Percentiles rank a stretch among this genome's conserved stretches.
phyloP scores from a whole-genome alignment of 768 basidiomycete genomes.

The Tricholoma flavovirens region DNA sequence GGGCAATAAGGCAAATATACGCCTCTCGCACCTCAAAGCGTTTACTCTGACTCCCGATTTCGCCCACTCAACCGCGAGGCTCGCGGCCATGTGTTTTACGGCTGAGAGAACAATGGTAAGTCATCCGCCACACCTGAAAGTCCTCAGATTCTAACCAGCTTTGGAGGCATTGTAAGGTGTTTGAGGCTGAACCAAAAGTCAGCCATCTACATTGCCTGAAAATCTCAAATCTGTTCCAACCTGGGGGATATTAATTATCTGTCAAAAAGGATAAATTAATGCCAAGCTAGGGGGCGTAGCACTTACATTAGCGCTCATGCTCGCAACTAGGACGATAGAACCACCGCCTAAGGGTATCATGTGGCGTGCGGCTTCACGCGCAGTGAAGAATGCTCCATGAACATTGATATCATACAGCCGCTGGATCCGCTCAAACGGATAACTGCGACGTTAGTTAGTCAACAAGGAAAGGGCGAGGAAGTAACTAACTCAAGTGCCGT shows the following conservation, averaged over 20 bases:
- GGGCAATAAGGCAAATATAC: neutral
- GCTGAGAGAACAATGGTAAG: conserved; percentile 34
- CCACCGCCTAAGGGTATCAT: conserved; percentile 84
- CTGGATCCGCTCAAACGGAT: conserved; percentile 82
- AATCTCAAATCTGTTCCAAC: conserved; percentile 26
- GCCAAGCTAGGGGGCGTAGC: neutral
- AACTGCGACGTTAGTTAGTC: conserved; percentile 35
- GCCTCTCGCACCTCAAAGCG: conserved; percentile 49
- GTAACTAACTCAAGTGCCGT: conserved; percentile 72
- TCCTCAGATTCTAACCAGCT: conserved; percentile 48
- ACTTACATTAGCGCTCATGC: conserved; percentile 86
- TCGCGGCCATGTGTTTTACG: conserved; percentile 91
- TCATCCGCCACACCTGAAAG: neutral
- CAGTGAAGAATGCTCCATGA: conserved; percentile 93
- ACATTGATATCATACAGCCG: conserved; percentile 90
- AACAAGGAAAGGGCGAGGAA: neutral
- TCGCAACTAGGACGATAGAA: conserved; percentile 80
- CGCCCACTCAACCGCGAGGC: conserved; percentile 95
- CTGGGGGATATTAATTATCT: conserved; percentile 91
- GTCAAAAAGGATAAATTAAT: neutral
- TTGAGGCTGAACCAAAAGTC: conserved; percentile 52
- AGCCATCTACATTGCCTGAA: neutral
- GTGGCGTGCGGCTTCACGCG: conserved; percentile 85
- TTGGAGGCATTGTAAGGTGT: conserved; percentile 96
- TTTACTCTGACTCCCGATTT: conserved; percentile 85